A percentile compares a stretch with the other conserved stretches of the same genome.
These are phyloP conservation scores for Dothistroma pini DNA, from an alignment of 2,329 filamentous ascomycete genomes.

Conservation along the genomic window DNA sequence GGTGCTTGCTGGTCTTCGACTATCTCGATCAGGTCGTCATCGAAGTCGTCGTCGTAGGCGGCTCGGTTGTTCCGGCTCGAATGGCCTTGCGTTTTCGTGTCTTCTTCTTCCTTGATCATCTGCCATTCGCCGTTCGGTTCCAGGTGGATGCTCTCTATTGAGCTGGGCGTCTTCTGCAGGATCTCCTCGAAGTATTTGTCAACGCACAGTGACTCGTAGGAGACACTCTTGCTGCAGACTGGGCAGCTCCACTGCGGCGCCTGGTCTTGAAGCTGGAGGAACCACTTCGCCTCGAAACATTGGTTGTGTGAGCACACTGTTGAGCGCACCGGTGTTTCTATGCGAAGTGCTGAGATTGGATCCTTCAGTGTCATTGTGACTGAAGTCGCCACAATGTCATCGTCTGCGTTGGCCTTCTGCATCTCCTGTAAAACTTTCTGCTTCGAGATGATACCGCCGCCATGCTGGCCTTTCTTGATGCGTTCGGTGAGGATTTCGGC, in stretches of 20 bases:
- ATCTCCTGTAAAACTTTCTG: conserved; percentile 76
- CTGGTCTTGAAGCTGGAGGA: conserved; percentile 91
- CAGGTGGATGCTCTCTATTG: conserved; percentile 80
- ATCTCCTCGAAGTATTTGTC: conserved; percentile 93
- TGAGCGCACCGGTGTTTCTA: conserved; percentile 75
- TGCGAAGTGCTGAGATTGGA: conserved; percentile 79
- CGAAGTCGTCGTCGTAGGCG: conserved; percentile 39
- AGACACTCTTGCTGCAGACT: conserved; percentile 78
- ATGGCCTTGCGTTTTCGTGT: conserved; percentile 37
- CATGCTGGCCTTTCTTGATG: conserved; percentile 57
- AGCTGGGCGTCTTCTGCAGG: conserved; percentile 65
- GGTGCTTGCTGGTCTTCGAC: conserved; percentile 32
- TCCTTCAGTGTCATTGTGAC: conserved; percentile 89
- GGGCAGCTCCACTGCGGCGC: conserved; percentile 96
- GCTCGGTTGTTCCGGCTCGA: conserved; percentile 33
- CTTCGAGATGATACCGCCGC: conserved; percentile 63
- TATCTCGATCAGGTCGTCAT: conserved; percentile 46
- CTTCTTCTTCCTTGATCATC: conserved; percentile 43
- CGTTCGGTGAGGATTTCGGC: conserved; percentile 67
- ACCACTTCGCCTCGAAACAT: conserved; percentile 91
- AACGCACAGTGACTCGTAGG: conserved; percentile 77
- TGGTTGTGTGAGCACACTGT: conserved; percentile 81
- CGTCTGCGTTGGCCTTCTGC: conserved; percentile 69
- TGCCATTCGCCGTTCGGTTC: conserved; percentile 83
- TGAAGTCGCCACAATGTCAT: conserved; percentile 85